Percentiles rank a stretch among this genome's conserved stretches.
phyloP scores from a whole-genome alignment of 805 yeast genomes.

The Starmerella cellae region DNA sequence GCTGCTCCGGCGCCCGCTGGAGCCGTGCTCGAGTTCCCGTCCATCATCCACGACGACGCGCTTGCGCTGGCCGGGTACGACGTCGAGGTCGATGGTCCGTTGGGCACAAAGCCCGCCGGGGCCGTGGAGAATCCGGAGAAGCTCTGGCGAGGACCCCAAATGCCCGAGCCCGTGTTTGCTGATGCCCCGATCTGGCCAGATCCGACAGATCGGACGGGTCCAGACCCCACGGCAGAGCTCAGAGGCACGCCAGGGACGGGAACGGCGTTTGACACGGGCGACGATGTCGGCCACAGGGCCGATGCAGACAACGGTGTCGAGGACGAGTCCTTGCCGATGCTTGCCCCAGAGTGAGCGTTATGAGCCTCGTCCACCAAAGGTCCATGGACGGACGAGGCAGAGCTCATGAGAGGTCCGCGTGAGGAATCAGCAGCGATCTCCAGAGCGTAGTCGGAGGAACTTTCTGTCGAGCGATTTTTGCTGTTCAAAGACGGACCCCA shows the following conservation, averaged over 20 bases:
- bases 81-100: neutral
- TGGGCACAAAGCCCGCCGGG: neutral
- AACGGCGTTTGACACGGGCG: neutral
- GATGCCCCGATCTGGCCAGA: neutral
- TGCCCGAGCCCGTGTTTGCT: conserved; percentile 7
- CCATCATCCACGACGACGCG: conserved; percentile 2
- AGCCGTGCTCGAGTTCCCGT: conserved; percentile 1
- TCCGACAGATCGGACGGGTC: neutral
- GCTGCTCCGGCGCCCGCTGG: neutral
- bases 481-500: conserved; percentile 20
- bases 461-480: conserved; percentile 3
- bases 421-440: conserved; percentile 15
- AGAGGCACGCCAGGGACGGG: neutral
- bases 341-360: neutral
- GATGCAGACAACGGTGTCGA: neutral
- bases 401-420: conserved; percentile 20
- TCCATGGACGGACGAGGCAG: conserved; percentile 12
- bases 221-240: neutral
- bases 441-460: conserved; percentile 12
- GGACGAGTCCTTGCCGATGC: neutral
- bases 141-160: conserved; percentile 20
- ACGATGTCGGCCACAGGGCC: neutral
- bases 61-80: conserved; percentile 1
- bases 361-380: neutral
- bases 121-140: conserved; percentile 7